These are phyloP conservation scores for Russula abietina DNA, from an alignment of 768 basidiomycete species.

Conservation along the genomic window DNA sequence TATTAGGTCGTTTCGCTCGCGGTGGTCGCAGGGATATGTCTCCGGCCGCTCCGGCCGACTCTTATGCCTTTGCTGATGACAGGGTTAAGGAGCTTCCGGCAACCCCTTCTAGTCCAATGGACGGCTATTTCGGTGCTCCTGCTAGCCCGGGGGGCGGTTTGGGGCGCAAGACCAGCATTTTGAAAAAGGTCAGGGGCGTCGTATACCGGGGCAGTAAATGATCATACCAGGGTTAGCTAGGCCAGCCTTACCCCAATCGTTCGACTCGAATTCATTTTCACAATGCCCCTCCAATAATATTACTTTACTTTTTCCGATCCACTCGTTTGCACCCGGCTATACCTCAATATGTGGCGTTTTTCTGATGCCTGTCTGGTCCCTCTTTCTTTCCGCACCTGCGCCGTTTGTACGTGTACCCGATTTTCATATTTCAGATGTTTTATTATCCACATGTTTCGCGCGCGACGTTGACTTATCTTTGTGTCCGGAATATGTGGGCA, in stretches of 20 bases:
- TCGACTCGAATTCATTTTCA: not conserved
- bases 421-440: slow-evolving; percentile 9
- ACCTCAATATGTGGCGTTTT: slow-evolving; percentile 9
- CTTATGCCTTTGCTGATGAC: slow-evolving; percentile 63
- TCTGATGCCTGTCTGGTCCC: not conserved
- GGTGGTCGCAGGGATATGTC: slow-evolving; percentile 36
- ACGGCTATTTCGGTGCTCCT: slow-evolving; percentile 10
- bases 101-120: slow-evolving; percentile 34
- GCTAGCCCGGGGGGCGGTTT: slow-evolving; percentile 14
- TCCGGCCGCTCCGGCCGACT: slow-evolving; percentile 37
- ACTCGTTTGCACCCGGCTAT: not conserved
- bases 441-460: slow-evolving; percentile 5
- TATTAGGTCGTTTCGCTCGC: slow-evolving; percentile 60
- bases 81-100: slow-evolving; percentile 50
- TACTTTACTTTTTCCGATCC: not conserved
- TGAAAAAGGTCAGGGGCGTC: slow-evolving; percentile 23
- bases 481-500: slow-evolving; percentile 6
- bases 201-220: slow-evolving; percentile 22
- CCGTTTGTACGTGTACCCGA: slow-evolving; percentile 17
- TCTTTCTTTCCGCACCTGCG: not conserved
- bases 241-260: not conserved
- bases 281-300: not conserved
- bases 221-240: not conserved
- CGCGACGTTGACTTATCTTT: slow-evolving; percentile 1
- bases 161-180: slow-evolving; percentile 23